Base-by-base conservation (phyloP, 2,329 filamentous ascomycete genomes). In the Myriosclerotinia duriaeana region DNA sequence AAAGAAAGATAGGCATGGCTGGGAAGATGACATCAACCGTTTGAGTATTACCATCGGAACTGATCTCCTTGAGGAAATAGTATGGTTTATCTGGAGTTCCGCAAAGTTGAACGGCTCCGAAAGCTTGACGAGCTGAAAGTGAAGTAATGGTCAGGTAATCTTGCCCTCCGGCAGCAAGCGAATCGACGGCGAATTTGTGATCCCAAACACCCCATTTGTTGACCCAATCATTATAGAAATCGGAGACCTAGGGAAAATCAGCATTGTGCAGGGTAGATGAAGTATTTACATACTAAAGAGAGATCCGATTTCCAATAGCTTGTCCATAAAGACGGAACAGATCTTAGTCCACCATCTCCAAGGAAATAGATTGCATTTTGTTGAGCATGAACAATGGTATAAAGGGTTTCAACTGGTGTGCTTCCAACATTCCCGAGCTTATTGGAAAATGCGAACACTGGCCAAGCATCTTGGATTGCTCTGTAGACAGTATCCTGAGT, bases 1-100 rank as follows among this genome's bases (percentile, higher is more conserved):
- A 96, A 69, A 94, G 83, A 78, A 95, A 89, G 77, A 95, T 89
- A 0, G 92, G 91, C 76, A 90, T 90, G 0, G 91, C 85, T 0
- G 92, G 92, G 79, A 93, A 96, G 70, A 96, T 92, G 70, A 96
- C 91, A 78, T 95, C 91, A 30, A 96, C 92, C 0, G 92, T 96
- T 76, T 96, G 91, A 71, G 88, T 89, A 72, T 96, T 94, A 52
- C 92, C 92, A 75, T 96, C 89, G 4, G 90, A 94, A 69, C 89
- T 92, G 73, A 96, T 96, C 76, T 96, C 93, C 76, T 97, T 96
- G 64, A 96, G 79, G 79, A 96, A 96, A 17, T 96, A 78, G 64
- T 93, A 84, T 0, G 89, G 88, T 66, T 89, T 84, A 0, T 88
- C 81, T 4, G 85, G 80, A 17, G 90, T 90, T 64, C 90, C 86